Percentiles rank a stretch among this genome's conserved stretches.
Evolutionary conservation across 345 rosid genomes (phyloP).

Genomic region (Alliaria petiolata): DNA sequence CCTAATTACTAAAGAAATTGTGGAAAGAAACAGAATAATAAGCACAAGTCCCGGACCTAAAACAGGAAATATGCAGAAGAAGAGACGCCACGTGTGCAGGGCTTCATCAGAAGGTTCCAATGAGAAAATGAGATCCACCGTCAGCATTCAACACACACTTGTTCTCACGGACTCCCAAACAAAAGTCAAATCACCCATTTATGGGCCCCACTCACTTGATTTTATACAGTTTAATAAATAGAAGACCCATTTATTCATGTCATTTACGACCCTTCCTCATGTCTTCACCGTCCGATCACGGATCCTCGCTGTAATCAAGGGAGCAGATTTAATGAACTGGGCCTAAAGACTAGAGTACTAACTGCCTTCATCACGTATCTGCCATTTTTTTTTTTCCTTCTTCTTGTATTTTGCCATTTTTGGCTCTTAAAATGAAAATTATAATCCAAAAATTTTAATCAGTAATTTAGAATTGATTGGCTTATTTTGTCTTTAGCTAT

Average conservation of each 20-base stretch:
- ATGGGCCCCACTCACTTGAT: background rate
- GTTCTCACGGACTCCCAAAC: background rate
- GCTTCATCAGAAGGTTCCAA: constrained; percentile 20
- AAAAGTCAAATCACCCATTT: constrained; percentile 8
- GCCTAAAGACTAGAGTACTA: background rate
- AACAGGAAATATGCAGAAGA: constrained; percentile 5
- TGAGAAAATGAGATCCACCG: constrained; percentile 21
- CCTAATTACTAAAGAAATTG: background rate
- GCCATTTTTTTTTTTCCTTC: background rate
- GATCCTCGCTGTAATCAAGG: constrained; percentile 31
- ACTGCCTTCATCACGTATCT: background rate
- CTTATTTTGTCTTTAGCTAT: background rate
- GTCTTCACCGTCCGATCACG: constrained; percentile 25
- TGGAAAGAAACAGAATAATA: background rate
- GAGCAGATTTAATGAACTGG: constrained; percentile 21
- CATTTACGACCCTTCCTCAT: background rate
- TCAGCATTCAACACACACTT: constrained; percentile 15
- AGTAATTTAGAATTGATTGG: background rate
- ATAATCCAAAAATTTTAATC: background rate
- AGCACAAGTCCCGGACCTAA: constrained; percentile 5
- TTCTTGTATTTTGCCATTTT: constrained; percentile 10
- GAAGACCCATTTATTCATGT: background rate
- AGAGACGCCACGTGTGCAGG: constrained; percentile 18
- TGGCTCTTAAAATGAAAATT: background rate
- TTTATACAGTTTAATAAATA: background rate